These are phyloP conservation scores for Ligustrum vulgare DNA, from an alignment of 257 asterid genomes.

Conservation along the genomic window DNA sequence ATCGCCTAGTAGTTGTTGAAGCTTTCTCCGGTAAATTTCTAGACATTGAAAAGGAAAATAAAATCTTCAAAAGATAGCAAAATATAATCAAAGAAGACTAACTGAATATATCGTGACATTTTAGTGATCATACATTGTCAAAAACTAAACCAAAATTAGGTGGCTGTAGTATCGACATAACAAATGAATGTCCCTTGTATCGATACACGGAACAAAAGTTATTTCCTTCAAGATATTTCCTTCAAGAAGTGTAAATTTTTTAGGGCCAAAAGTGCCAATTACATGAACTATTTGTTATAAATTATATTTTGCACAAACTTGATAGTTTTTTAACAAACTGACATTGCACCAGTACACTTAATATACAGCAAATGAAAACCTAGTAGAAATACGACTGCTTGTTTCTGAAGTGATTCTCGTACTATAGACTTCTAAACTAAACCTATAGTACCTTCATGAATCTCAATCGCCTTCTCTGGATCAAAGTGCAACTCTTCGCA, in stretches of 20 bases:
- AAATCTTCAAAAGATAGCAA: background rate
- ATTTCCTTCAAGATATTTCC: background rate
- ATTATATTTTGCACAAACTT: background rate
- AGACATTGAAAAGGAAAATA: constrained; percentile 14
- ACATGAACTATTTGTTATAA: background rate
- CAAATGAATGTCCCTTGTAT: background rate
- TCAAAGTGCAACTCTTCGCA: constrained; percentile 93
- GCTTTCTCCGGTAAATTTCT: constrained; percentile 91
- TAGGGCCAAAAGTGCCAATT: background rate
- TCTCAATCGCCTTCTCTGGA: constrained; percentile 84
- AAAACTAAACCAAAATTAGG: background rate
- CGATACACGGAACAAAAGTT: background rate
- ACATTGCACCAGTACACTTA: background rate
- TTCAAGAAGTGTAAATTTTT: background rate
- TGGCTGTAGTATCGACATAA: background rate
- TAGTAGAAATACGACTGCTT: background rate
- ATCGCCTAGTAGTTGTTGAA: constrained; percentile 65
- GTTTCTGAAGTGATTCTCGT: background rate
- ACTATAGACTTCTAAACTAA: constrained; percentile 4
- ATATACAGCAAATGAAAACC: background rate
- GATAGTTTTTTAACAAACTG: background rate
- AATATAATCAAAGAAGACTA: background rate
- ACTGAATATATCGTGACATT: background rate
- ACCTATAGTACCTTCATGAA: constrained; percentile 72
- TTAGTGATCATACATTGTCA: background rate